Base-by-base conservation (phyloP, 306 rosid species). In the Quercus wislizeni region DNA sequence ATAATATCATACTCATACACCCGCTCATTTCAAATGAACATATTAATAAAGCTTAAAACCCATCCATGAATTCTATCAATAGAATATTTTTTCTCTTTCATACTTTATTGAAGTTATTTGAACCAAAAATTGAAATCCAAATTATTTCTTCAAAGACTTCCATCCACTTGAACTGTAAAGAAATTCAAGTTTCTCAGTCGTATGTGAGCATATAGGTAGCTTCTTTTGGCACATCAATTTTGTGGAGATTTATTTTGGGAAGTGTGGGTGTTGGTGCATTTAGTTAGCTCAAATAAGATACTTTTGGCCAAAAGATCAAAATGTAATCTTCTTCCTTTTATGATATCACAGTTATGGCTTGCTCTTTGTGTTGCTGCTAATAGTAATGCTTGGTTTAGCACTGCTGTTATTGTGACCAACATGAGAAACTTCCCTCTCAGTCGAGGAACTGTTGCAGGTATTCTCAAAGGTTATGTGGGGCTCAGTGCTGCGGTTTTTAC, bases 371-470 rank as follows among this genome's bases (percentile, higher is more conserved):
- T 87, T 51, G 96, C 90, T 74, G 83, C 94, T 67, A 93, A 93
- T 81, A 91, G 97, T 73, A 76, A 85, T 76, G 92, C 97, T 20
- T 93, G 97, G 97, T 82, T 93, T 72, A 25, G 78, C 55, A 93
- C 97, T 15, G 94, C 88, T 55, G 71, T 93, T 57, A 87, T 93
- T 70, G 97, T 93, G 12, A 91, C 97, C 79, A 93, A 91, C 78
- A 93, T 93, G 97, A 89, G 97, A 77, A 93, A 91, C 82, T 91
- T 93, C 83, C 96, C 96, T 33, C 62, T 76, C 9, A 93, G 72
- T 27, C 87, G 97, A 73, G 97, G 97, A 73, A 85, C 91, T 0
- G 97, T 93, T 63, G 97, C 93, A 0, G 96, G 94, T 67, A 87
- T 91, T 41, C 83, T 93, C 21, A 93, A 93, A 80, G 97, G 92